These are phyloP conservation scores for Ceratobasidium sp. DNA, from an alignment of 1,284 basidiomycete species.

Conservation along the genomic window DNA sequence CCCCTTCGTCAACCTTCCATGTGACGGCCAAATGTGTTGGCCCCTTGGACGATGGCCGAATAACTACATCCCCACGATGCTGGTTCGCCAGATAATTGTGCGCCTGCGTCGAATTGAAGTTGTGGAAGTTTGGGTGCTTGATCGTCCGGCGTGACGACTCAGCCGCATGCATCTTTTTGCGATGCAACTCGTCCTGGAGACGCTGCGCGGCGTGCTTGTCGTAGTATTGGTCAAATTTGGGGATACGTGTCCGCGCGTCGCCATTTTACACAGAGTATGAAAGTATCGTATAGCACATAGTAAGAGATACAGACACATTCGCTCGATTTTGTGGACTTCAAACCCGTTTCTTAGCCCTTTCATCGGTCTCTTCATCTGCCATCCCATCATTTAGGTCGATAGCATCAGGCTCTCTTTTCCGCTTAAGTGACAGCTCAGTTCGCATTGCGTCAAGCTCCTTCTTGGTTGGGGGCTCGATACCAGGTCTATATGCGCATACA, in stretches of 20 bases:
- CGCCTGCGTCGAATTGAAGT: conserved; percentile 90
- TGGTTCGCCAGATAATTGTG: conserved; percentile 89
- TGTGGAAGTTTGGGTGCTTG: conserved; percentile 98
- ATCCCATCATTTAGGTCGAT: too few species aligned
- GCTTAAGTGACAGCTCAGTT: too few species aligned
- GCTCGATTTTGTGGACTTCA: too few species aligned
- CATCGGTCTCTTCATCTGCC: too few species aligned
- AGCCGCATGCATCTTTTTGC: conserved; percentile 83
- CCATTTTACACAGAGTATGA: too few species aligned
- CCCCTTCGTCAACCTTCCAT: conserved; percentile 97
- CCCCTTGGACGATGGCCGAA: conserved; percentile 95
- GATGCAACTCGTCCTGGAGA: conserved; percentile 76
- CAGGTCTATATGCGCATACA: too few species aligned
- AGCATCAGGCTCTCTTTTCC: too few species aligned
- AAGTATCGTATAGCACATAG: too few species aligned
- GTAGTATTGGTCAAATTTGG: conserved; percentile 69
- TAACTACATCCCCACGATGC: conserved; percentile 93
- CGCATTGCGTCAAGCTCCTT: too few species aligned
- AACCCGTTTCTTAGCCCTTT: too few species aligned
- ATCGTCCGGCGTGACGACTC: conserved; percentile 84
- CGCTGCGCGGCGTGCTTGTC: conserved; percentile 69
- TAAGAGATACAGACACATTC: too few species aligned
- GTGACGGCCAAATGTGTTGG: conserved; percentile 94
- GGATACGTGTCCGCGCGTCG: conserved; percentile 69
- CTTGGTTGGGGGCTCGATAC: too few species aligned